A percentile compares a stretch with the other conserved stretches of the same genome.
Conservation (phyloP, 352 stramenopile genomes). For the Globisporangium cederbergense region DNA sequence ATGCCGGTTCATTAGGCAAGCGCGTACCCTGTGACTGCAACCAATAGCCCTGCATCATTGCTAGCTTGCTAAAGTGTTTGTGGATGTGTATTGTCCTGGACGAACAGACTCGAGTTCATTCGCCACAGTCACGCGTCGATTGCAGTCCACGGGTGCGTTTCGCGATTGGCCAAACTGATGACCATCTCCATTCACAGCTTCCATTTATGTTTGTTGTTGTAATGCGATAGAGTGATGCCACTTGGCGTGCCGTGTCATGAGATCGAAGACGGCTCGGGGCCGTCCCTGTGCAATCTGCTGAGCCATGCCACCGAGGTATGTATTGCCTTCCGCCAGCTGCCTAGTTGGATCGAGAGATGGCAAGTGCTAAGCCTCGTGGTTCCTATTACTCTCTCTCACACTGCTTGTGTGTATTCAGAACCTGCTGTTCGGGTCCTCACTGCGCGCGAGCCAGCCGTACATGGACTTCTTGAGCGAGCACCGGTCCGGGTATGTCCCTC, state of each 20-base stretch:
- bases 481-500: slow-evolving; percentile 33
- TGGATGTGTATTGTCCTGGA: background rate
- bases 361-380: too few relatives aligned
- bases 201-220: background rate
- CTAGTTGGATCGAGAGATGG: too few relatives aligned
- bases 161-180: background rate
- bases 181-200: too few relatives aligned
- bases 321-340: too few relatives aligned
- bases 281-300: slow-evolving; percentile 56
- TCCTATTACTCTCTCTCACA: too few relatives aligned
- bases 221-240: slow-evolving; percentile 34
- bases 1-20: slow-evolving; percentile 54
- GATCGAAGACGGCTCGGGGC: slow-evolving; percentile 49
- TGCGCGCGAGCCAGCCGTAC: slow-evolving; percentile 43
- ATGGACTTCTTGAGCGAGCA: slow-evolving; percentile 55
- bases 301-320: slow-evolving; percentile 59
- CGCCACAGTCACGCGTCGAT: slow-evolving; percentile 50
- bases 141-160: slow-evolving; percentile 55
- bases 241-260: slow-evolving; percentile 46
- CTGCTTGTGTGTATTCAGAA: slow-evolving; percentile 22
- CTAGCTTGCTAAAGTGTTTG: background rate
- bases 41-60: background rate
- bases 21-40: too few relatives aligned
- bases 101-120: slow-evolving; percentile 47
- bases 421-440: slow-evolving; percentile 42